These are phyloP conservation scores for Boletellus deceptivus DNA, from an alignment of 1,284 basidiomycete genomes.

Conservation along the genomic window DNA sequence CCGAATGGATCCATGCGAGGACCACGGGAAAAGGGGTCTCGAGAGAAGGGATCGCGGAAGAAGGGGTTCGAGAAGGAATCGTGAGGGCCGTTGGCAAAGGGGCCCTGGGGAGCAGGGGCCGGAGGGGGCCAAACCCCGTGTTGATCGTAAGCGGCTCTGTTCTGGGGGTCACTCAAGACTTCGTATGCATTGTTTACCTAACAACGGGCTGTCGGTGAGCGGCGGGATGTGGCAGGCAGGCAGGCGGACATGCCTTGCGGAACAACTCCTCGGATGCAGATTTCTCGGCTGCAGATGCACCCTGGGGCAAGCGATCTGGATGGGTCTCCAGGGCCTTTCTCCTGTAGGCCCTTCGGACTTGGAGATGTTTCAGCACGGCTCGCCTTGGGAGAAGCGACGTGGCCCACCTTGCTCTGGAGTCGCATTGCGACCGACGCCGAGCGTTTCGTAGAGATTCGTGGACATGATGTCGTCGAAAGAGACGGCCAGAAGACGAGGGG, in stretches of 20 bases:
- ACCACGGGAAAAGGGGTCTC: slow-evolving; percentile 30
- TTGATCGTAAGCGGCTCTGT: slow-evolving; percentile 62
- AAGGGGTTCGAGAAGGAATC: slow-evolving; percentile 37
- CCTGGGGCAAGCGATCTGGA: slow-evolving; percentile 46
- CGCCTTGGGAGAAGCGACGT: background rate
- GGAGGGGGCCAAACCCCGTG: slow-evolving; percentile 74
- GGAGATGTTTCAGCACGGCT: slow-evolving; percentile 1
- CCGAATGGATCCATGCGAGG: slow-evolving; percentile 29
- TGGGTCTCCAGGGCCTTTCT: slow-evolving; percentile 48
- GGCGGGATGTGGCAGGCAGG: background rate
- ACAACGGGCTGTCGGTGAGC: background rate
- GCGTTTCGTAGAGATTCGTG: slow-evolving; percentile 54
- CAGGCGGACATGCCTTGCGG: slow-evolving; percentile 34
- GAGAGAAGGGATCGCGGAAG: slow-evolving; percentile 33
- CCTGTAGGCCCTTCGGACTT: slow-evolving; percentile 51
- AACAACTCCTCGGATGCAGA: slow-evolving; percentile 45
- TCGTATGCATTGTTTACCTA: slow-evolving; percentile 55
- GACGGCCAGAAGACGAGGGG: background rate
- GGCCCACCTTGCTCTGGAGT: slow-evolving; percentile 44
- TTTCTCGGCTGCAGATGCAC: slow-evolving; percentile 39
- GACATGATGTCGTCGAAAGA: slow-evolving; percentile 40
- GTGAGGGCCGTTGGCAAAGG: slow-evolving; percentile 29
- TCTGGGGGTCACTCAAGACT: slow-evolving; percentile 43
- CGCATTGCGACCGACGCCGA: slow-evolving; percentile 40
- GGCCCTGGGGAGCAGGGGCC: slow-evolving; percentile 32